These are phyloP conservation scores for Candida anglica DNA, from an alignment of 805 yeast genomes.

Conservation along the genomic window DNA sequence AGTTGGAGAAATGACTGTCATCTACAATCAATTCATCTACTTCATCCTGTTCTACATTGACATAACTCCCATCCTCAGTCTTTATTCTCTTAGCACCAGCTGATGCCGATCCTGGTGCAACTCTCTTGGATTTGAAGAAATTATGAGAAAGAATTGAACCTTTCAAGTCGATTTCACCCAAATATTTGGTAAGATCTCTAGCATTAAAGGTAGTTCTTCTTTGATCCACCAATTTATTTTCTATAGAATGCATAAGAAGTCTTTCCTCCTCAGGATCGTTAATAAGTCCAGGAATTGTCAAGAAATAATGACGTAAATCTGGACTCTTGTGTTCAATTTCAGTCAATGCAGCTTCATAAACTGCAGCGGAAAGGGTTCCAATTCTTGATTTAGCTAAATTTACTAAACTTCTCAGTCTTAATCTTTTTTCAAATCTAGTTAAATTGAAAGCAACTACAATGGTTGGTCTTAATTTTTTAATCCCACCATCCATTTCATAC, in stretches of 20 bases:
- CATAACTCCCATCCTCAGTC: slow-evolving; percentile 16
- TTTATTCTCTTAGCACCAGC: slow-evolving; percentile 18
- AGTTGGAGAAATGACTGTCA: background rate
- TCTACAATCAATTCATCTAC: slow-evolving; percentile 5
- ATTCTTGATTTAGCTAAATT: slow-evolving; percentile 62
- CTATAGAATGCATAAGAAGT: slow-evolving; percentile 23
- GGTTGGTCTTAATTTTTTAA: slow-evolving; percentile 43
- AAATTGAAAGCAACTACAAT: slow-evolving; percentile 59
- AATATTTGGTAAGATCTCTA: slow-evolving; percentile 26
- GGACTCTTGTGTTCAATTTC: slow-evolving; percentile 58
- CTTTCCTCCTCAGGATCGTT: slow-evolving; percentile 44
- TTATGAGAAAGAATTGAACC: slow-evolving; percentile 43
- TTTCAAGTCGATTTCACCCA: slow-evolving; percentile 43
- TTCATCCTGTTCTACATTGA: slow-evolving; percentile 4
- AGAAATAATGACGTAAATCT: slow-evolving; percentile 34
- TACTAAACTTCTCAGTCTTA: slow-evolving; percentile 61
- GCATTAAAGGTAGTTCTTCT: slow-evolving; percentile 32
- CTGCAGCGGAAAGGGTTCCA: slow-evolving; percentile 62
- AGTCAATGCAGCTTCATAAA: slow-evolving; percentile 57
- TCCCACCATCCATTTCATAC: slow-evolving; percentile 24
- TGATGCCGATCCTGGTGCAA: slow-evolving; percentile 12
- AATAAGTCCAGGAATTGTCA: slow-evolving; percentile 44
- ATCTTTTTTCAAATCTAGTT: slow-evolving; percentile 60
- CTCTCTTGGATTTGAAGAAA: slow-evolving; percentile 33
- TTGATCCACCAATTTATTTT: slow-evolving; percentile 28